These are phyloP conservation scores for Juncus effusus DNA, from an alignment of 176 grass and related monocot genomes.

Conservation along the genomic window DNA sequence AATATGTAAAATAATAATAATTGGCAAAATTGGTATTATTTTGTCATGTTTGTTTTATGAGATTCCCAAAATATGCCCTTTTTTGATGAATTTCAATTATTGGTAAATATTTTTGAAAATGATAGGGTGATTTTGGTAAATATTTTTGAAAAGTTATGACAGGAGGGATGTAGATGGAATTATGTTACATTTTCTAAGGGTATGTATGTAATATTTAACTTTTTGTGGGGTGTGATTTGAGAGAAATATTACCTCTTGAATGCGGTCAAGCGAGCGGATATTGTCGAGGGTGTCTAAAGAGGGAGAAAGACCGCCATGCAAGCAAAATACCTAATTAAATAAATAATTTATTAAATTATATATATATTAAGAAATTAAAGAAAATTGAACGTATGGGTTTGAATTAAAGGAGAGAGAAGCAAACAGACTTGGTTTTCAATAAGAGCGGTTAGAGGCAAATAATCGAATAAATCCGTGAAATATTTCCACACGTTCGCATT, in stretches of 20 bases:
- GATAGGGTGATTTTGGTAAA: too few species aligned
- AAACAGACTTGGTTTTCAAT: slow-evolving; percentile 13
- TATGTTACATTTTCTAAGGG: too few species aligned
- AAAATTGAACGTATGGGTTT: slow-evolving; percentile 26
- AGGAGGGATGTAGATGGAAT: too few species aligned
- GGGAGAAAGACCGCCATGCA: slow-evolving; percentile 63
- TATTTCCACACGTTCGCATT: slow-evolving; percentile 69
- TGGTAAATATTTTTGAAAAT: too few species aligned
- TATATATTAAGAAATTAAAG: slow-evolving; percentile 5
- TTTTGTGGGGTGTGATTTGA: background rate
- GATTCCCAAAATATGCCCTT: too few species aligned
- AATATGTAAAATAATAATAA: too few species aligned
- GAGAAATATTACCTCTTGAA: slow-evolving; percentile 52
- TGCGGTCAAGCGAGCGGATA: slow-evolving; percentile 55
- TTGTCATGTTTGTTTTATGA: too few species aligned
- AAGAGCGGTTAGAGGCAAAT: slow-evolving; percentile 58
- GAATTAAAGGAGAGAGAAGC: slow-evolving; percentile 1
- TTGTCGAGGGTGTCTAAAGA: slow-evolving; percentile 60
- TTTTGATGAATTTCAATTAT: too few species aligned
- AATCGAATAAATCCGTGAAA: slow-evolving; percentile 67
- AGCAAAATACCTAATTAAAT: slow-evolving; percentile 55
- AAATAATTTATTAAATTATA: slow-evolving; percentile 9
- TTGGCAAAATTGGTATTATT: too few species aligned
- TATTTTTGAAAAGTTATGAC: too few species aligned
- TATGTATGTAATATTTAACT: too few species aligned